Percentiles rank a stretch among this genome's conserved stretches.
phyloP scores from a whole-genome alignment of 805 yeast genomes.

The Isabelozyma gotoi region DNA sequence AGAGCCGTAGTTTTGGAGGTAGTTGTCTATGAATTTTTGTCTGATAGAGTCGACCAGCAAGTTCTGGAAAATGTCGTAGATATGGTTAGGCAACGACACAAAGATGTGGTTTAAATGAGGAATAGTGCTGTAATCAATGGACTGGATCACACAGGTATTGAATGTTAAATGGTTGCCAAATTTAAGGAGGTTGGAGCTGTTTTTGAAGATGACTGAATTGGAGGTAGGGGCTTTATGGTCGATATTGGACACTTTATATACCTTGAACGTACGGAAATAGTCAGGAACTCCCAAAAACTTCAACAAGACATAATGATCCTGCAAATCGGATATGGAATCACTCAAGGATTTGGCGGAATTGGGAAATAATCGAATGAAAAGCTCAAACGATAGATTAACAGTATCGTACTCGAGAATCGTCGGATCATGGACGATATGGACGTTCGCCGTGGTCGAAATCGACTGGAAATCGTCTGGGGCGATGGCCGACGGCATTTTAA shows the following conservation, averaged over 20 bases:
- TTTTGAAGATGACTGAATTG: constrained; percentile 37
- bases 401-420: constrained; percentile 19
- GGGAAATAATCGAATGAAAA: constrained; percentile 33
- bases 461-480: constrained; percentile 8
- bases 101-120: constrained; percentile 45
- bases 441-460: constrained; percentile 25
- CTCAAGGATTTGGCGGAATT: constrained; percentile 3
- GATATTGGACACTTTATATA: constrained; percentile 36
- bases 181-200: constrained; percentile 31
- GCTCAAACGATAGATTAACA: constrained; percentile 32
- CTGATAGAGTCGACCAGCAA: constrained; percentile 33
- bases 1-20: constrained; percentile 17
- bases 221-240: constrained; percentile 19
- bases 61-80: constrained; percentile 33
- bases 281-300: constrained; percentile 42
- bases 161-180: constrained; percentile 43
- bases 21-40: constrained; percentile 27
- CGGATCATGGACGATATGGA: constrained; percentile 33
- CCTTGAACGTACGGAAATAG: constrained; percentile 26
- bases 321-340: background rate
- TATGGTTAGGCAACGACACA: constrained; percentile 44
- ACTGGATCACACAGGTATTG: constrained; percentile 34
- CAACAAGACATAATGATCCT: constrained; percentile 26
- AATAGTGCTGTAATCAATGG: constrained; percentile 31
- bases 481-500: constrained; percentile 14